Conservation (phyloP, 805 yeast genomes). For the Yamadazyma endophytica region DNA sequence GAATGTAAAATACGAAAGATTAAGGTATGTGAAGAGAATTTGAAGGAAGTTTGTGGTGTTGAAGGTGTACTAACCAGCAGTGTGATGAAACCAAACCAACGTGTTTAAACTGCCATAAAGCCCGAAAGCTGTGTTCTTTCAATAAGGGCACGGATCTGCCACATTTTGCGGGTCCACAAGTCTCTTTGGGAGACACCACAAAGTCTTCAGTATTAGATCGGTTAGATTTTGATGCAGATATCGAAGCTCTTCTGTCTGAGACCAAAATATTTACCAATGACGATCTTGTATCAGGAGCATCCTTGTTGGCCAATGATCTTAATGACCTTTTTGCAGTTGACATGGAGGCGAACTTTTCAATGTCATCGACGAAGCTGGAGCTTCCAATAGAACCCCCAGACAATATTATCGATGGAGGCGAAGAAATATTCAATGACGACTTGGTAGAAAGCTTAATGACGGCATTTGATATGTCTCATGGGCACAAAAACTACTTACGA, state of each 20-base stretch:
- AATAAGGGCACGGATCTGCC: slow-evolving; percentile 1
- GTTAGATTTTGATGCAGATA: too few species aligned
- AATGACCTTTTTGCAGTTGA: slow-evolving; percentile 8
- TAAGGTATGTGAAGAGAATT: slow-evolving; percentile 10
- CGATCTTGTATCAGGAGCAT: slow-evolving; percentile 10
- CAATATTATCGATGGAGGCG: slow-evolving; percentile 1
- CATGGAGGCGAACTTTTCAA: too few species aligned
- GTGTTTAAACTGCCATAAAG: slow-evolving; percentile 11
- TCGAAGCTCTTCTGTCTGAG: too few species aligned
- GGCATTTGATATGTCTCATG: slow-evolving; percentile 10
- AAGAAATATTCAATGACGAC: slow-evolving; percentile 8
- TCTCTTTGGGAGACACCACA: too few species aligned
- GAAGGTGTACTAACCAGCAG: slow-evolving; percentile 6
- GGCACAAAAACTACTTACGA: slow-evolving; percentile 14
- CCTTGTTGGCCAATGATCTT: slow-evolving; percentile 10
- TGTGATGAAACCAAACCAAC: slow-evolving; percentile 14
- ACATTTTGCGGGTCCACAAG: too few species aligned
- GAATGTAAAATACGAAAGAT: slow-evolving; percentile 13
- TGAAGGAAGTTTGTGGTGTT: background rate
- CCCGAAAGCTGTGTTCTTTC: slow-evolving; percentile 8
- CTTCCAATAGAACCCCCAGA: background rate
- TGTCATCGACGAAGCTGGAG: too few species aligned
- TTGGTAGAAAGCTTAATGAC: slow-evolving; percentile 6
- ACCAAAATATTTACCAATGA: slow-evolving; percentile 3
- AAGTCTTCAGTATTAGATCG: too few species aligned